Base-by-base conservation (phyloP, 2,329 filamentous ascomycete species). In the Ophioceras dolichostomum region DNA sequence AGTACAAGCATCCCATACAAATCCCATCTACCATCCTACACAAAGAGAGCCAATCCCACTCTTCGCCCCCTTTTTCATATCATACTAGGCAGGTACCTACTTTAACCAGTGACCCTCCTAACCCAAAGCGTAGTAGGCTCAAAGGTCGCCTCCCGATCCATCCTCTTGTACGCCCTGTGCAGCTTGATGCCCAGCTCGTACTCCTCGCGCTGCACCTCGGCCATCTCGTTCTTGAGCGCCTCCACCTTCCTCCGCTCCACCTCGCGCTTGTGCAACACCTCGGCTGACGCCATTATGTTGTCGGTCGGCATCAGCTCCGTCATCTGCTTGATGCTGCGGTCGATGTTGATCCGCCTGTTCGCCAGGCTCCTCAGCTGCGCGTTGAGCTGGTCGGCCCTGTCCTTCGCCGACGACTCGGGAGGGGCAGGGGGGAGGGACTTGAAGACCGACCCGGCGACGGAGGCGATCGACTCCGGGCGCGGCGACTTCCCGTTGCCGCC, bases 151-250 rank as follows among this genome's bases (percentile, higher is more conserved):
- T 80, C 70, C 44, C 79, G 72, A 48, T 88, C 82, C 47, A 77
- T 68, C 34, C 83, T 71, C 62, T 85, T 88, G 59, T 83, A 80
- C 9, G 81, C 79, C 17, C 81, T 65, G 53, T 84, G 75, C 38
- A 91, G 63, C 55, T 78, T 79, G 49, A 91, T 60, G 1, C 84
- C 84, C 30, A 88, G 60, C 39, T 91, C 83, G 50, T 89, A 81
- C 56, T 87, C 80, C 55, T 89, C 78, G 44, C 76, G 69, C 56
- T 76, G 72, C 19, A 91, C 73, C 43, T 87, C 82, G 4, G 78
- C 72, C 26, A 89, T 66, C 53, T 88, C 81, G 36, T 60, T 58
- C 41, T 71, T 70, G 36, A 88, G 63, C 17, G 63, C 67, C 44
- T 79, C 73, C 1, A 91, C 75, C 52, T 82, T 85, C 29, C 64